Evolutionary conservation across 768 basidiomycete genomes (phyloP), one percentile per base, ranked within the genome.

Genomic region (Rossbeevera mucosa): DNA sequence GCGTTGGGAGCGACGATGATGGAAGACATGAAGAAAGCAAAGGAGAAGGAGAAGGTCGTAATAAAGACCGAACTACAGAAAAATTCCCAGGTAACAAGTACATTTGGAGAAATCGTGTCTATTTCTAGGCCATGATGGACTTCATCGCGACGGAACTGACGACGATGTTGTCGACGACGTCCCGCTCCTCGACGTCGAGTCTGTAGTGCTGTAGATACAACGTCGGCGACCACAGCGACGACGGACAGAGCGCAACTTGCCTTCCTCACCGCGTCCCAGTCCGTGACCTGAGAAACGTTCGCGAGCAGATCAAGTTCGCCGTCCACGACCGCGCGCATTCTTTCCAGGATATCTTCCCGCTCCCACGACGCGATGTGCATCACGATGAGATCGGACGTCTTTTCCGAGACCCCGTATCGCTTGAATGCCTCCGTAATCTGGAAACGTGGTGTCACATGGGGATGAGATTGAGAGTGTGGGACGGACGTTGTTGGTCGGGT

Each of bases 391-490:
- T 83, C 73, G 0, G 74, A 77, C 24, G 80, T 85, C 5, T 67
- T 69, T 38, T 86, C 82, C 0, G 87, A 86, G 6, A 96, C 75
- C 5, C 94, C 94, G 61, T 92, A 95, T 52, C 90, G 81, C 46
- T 82, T 79, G 54, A 98, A 81, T 0, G 88, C 87, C 61, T 98
- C 94, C 2, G 86, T 81, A 48, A 98, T 97, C 91, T 94, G 50
- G 8, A 24, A 28, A 25, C n/a, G 21, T 5, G 7, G 7, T 20
- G 5, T 28, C 36, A 47, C n/a, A 21, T 26, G 24, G 4, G n/a
- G n/a, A n/a, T n/a, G n/a, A n/a, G n/a, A n/a, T n/a, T n/a, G n/a
- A n/a, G n/a, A n/a, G n/a, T n/a, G n/a, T n/a, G n/a, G 22, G 16
- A 60, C 76, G 44, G 49, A 90, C 91, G 64, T 94, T 96, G 57